Conservation (phyloP, 805 yeast genomes). For the Kluyveromyces starmeri region DNA sequence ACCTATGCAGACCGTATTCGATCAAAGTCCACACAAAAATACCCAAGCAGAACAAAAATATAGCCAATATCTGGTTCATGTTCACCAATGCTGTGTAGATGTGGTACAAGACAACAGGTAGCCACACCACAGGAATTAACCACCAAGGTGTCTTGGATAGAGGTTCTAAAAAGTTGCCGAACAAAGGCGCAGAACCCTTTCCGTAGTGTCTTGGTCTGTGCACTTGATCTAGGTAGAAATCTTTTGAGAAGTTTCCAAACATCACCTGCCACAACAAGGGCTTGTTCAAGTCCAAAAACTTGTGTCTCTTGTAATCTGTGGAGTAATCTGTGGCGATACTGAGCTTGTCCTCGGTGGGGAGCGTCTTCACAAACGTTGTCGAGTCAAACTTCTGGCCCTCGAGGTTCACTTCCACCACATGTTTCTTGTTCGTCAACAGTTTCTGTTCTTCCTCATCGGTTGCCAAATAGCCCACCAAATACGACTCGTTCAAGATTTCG, state of each 20-base stretch:
- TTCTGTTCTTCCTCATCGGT: constrained; percentile 69
- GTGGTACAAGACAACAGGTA: constrained; percentile 65
- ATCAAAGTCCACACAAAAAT: constrained; percentile 86
- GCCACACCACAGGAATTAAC: constrained; percentile 81
- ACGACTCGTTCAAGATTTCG: constrained; percentile 75
- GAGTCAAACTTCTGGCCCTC: constrained; percentile 38
- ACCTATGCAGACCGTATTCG: constrained; percentile 83
- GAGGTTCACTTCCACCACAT: constrained; percentile 50
- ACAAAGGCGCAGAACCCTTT: constrained; percentile 89
- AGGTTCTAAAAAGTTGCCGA: constrained; percentile 93
- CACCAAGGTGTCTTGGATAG: constrained; percentile 90
- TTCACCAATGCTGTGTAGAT: constrained; percentile 51
- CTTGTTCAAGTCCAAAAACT: constrained; percentile 75
- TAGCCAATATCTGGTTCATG: constrained; percentile 36
- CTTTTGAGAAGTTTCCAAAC: constrained; percentile 67
- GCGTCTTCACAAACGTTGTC: constrained; percentile 45
- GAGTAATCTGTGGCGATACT: constrained; percentile 70
- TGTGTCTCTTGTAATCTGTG: constrained; percentile 64
- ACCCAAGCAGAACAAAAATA: constrained; percentile 67
- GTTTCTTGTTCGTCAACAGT: constrained; percentile 51
- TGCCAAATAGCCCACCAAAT: constrained; percentile 76
- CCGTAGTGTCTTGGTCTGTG: constrained; percentile 98
- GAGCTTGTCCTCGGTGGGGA: constrained; percentile 67
- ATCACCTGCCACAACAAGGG: constrained; percentile 79
- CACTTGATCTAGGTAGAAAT: constrained; percentile 89